Conservation (phyloP, 2,329 filamentous ascomycete genomes). For the Diaporthe eres region DNA sequence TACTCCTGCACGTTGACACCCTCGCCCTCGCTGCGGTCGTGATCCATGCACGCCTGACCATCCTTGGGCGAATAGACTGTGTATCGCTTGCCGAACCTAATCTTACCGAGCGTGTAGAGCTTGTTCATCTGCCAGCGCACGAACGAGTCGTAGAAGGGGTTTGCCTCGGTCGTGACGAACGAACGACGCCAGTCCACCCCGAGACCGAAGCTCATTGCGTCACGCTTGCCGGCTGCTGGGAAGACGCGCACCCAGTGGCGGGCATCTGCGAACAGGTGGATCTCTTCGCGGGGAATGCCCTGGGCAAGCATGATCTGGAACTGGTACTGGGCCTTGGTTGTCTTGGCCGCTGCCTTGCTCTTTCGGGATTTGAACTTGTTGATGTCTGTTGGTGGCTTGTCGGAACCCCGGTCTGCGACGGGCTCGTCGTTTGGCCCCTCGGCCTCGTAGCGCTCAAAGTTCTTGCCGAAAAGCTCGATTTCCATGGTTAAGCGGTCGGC, state of each 20-base stretch:
- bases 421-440: conserved; percentile 5
- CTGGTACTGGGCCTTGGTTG: conserved; percentile 1
- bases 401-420: neutral
- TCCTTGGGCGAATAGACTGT: conserved; percentile 9
- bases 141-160: conserved; percentile 10
- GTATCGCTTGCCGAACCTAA: conserved; percentile 6
- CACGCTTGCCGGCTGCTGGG: conserved; percentile 6
- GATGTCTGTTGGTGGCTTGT: conserved; percentile 3
- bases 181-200: conserved; percentile 9
- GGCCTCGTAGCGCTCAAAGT: conserved; percentile 2
- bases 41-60: conserved; percentile 7
- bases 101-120: neutral
- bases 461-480: conserved; percentile 7
- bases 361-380: conserved; percentile 2
- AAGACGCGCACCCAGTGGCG: conserved; percentile 9
- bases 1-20: conserved; percentile 9
- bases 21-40: conserved; percentile 8
- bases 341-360: conserved; percentile 9
- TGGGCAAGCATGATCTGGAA: conserved; percentile 9
- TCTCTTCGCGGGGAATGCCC: conserved; percentile 5
- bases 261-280: conserved; percentile 3
- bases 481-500: conserved; percentile 6
- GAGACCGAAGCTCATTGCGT: conserved; percentile 8
- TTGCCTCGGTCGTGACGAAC: conserved; percentile 10
- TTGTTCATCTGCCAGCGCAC: conserved; percentile 10